These are phyloP conservation scores for Pseudopithomyces chartarum DNA, from an alignment of 2,329 filamentous ascomycete species.

Conservation along the genomic window DNA sequence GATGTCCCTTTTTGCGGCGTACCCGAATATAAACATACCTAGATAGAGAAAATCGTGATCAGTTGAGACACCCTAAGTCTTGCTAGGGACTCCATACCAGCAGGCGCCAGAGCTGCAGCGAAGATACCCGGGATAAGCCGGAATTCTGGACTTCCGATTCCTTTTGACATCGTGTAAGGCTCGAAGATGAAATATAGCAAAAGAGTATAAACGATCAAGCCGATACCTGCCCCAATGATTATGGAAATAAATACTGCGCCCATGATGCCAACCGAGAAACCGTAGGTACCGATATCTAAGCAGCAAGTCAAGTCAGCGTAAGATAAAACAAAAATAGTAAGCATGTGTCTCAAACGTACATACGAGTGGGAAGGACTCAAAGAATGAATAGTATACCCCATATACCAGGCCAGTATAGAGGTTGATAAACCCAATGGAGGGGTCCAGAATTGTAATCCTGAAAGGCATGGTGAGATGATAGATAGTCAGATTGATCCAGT, in stretches of 20 bases:
- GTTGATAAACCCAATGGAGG: conserved; percentile 29
- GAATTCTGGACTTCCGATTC: conserved; percentile 6
- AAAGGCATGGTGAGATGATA: conserved; percentile 44
- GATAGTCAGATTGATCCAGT: conserved; percentile 26
- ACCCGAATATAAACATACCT: conserved; percentile 9
- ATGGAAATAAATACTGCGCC: conserved; percentile 13
- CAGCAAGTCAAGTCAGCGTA: too few species aligned
- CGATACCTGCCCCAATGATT: conserved; percentile 8
- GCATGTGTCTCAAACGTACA: not conserved
- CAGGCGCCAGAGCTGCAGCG: not conserved
- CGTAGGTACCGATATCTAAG: conserved; percentile 7
- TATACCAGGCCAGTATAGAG: conserved; percentile 23
- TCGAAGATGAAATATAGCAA: conserved; percentile 7
- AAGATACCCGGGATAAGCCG: conserved; percentile 5
- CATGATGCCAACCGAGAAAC: conserved; percentile 12
- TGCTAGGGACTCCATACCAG: not conserved
- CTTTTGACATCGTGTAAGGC: conserved; percentile 7
- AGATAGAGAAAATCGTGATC: too few species aligned
- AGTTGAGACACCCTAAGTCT: too few species aligned
- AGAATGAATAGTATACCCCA: conserved; percentile 21
- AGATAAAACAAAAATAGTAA: too few species aligned
- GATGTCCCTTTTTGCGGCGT: conserved; percentile 1
- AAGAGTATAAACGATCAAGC: not conserved
- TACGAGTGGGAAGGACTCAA: conserved; percentile 18
- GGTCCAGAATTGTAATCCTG: conserved; percentile 48